A percentile compares a stretch with the other conserved stretches of the same genome.
Conservation (phyloP, 305 asterid species). For the Andrographis paniculata region DNA sequence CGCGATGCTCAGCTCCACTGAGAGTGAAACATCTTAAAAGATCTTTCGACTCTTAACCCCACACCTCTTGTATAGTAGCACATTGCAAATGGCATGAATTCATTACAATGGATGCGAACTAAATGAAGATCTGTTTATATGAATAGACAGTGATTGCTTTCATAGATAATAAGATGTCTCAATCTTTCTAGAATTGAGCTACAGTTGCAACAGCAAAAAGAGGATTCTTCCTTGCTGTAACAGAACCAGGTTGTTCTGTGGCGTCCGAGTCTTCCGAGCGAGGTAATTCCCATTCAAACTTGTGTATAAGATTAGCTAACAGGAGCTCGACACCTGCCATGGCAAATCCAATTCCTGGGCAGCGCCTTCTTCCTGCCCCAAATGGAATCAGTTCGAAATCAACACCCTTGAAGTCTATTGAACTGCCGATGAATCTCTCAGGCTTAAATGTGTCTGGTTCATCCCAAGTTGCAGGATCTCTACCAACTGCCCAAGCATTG, state of each 20-base stretch:
- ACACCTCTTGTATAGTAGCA: background rate
- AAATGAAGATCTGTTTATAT: background rate
- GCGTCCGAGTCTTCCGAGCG: background rate
- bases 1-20: conserved; percentile 40
- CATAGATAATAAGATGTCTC: background rate
- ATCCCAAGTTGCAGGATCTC: background rate
- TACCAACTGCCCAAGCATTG: background rate
- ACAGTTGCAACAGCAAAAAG: background rate
- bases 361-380: background rate
- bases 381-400: background rate
- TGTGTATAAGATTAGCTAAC: background rate
- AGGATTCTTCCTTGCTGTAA: background rate
- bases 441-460: background rate
- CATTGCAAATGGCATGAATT: background rate
- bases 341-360: background rate
- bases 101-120: background rate
- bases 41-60: background rate
- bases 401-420: background rate
- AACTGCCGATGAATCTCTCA: background rate
- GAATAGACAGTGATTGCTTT: background rate
- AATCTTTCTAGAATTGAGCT: background rate
- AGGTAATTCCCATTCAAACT: background rate
- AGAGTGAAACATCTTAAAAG: background rate
- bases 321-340: background rate
- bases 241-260: background rate